Evolutionary conservation across 1,284 basidiomycete species (phyloP), one percentile per base, ranked within the genome.

Genomic region (Trichosporon faecale): DNA sequence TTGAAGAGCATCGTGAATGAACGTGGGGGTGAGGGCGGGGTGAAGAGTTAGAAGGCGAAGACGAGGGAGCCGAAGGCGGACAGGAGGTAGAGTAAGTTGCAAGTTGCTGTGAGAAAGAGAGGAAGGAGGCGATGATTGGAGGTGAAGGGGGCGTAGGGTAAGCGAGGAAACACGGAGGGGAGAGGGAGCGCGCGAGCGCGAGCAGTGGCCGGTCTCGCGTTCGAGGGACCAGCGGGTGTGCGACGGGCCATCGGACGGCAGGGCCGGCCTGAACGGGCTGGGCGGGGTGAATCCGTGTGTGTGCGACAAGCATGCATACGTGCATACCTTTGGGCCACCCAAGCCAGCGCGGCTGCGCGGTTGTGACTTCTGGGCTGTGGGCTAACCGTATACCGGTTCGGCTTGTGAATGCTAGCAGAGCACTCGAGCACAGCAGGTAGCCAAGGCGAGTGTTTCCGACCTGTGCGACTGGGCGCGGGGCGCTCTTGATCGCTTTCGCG

Each of bases 1-100:
- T 61, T 61, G 57, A 29, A 29, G 57, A 61, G 57, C 57, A 61
- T 61, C 57, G 57, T 61, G 57, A 61, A 61, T 31, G 57, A 61
- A 61, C 29, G 57, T 61, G 29, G 29, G 29, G 57, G 7, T 1
- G 57, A n/a, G 57, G 16, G 18, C 18, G 57, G 57, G 29, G 57
- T 18, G 55, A 31, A 61, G 57, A 21, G 18, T n/a, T 14, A 33
- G 57, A 60, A 4, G 25, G 27, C 55, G 25, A 60, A 27, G 57
- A n/a, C 23, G 57, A 31, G 7, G 27, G 18, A 52, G 49, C 49
- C 49, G 49, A 52, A 25, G 49, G 49, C n/a, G 21, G 49, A 23
- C 49, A 52, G 49, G 49, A 52, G 44, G 49, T 25, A 52, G 49
- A 52, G 21, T 23, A 52, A 52, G 49, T 23, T 52, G 49, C 44